A percentile compares a stretch with the other conserved stretches of the same genome.
These are phyloP conservation scores for Zygosaccharomyces sapae DNA, from an alignment of 1,139 yeast genomes.

Conservation along the genomic window DNA sequence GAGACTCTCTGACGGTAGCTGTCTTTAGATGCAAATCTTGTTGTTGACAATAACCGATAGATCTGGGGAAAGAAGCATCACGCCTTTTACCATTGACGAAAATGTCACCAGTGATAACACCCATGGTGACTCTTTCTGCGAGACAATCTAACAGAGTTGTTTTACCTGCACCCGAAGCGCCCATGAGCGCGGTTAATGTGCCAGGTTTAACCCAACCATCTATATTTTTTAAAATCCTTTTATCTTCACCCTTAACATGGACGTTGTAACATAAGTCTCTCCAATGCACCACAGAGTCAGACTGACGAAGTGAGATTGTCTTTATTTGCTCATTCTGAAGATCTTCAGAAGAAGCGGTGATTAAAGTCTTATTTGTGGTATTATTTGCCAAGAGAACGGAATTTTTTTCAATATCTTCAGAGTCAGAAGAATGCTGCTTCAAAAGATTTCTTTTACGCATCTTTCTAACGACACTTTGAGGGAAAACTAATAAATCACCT, in stretches of 20 bases:
- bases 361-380: conserved; percentile 10
- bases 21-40: conserved; percentile 63
- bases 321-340: conserved; percentile 9
- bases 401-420: conserved; percentile 27
- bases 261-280: conserved; percentile 49
- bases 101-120: conserved; percentile 63
- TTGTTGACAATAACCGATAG: conserved; percentile 70
- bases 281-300: conserved; percentile 47
- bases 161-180: conserved; percentile 75
- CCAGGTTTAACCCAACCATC: conserved; percentile 72
- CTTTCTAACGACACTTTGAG: conserved; percentile 42
- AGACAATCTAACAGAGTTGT: conserved; percentile 62
- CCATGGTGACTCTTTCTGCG: conserved; percentile 64
- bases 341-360: conserved; percentile 12
- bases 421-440: conserved; percentile 16
- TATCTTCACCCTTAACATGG: conserved; percentile 46
- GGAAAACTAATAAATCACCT: conserved; percentile 74
- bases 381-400: conserved; percentile 7
- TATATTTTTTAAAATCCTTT: conserved; percentile 54
- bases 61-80: conserved; percentile 61
- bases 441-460: conserved; percentile 33
- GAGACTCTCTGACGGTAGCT: conserved; percentile 66
- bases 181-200: conserved; percentile 64
- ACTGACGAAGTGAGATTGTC: conserved; percentile 10
- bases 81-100: conserved; percentile 59